phyloP scores from a whole-genome alignment of 1,284 basidiomycete genomes.

The Cryptococcus floricola region DNA sequence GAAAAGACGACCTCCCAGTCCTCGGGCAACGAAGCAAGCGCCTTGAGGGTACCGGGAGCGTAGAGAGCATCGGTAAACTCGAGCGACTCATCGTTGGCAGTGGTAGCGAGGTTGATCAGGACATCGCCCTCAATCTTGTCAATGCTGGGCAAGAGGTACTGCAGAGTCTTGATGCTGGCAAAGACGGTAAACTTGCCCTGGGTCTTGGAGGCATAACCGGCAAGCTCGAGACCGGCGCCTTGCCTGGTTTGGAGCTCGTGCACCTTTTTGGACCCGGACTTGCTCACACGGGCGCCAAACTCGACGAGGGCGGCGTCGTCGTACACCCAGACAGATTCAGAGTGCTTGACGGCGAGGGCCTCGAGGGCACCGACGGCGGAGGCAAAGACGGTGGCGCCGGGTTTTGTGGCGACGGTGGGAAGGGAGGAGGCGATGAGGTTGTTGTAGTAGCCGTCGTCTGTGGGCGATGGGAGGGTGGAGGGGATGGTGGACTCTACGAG shows the following conservation, averaged over 20 bases:
- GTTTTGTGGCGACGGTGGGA: conserved; percentile 34
- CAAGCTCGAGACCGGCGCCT: conserved; percentile 76
- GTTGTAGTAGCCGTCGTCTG: conserved; percentile 32
- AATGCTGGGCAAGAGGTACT: conserved; percentile 70
- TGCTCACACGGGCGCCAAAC: conserved; percentile 31
- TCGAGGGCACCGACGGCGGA: conserved; percentile 43
- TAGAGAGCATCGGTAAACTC: conserved; percentile 50
- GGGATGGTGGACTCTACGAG: conserved; percentile 26
- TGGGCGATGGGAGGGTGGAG: conserved; percentile 15
- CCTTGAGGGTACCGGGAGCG: conserved; percentile 59
- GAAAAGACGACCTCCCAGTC: conserved; percentile 74
- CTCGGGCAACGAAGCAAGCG: conserved; percentile 63
- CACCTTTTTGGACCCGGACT: conserved; percentile 51
- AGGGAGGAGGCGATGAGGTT: conserved; percentile 30
- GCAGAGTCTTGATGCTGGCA: conserved; percentile 53
- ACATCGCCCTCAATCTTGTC: conserved; percentile 63
- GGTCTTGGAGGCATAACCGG: conserved; percentile 62
- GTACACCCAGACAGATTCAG: conserved; percentile 45
- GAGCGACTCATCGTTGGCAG: conserved; percentile 59
- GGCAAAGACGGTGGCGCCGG: conserved; percentile 40
- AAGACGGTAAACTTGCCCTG: conserved; percentile 51
- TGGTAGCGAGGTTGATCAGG: conserved; percentile 73
- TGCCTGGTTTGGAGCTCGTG: conserved; percentile 76
- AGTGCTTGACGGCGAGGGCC: conserved; percentile 41
- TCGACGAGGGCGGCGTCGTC: conserved; percentile 46